Conservation (phyloP, 345 rosid species). For the Dovyalis caffra region DNA sequence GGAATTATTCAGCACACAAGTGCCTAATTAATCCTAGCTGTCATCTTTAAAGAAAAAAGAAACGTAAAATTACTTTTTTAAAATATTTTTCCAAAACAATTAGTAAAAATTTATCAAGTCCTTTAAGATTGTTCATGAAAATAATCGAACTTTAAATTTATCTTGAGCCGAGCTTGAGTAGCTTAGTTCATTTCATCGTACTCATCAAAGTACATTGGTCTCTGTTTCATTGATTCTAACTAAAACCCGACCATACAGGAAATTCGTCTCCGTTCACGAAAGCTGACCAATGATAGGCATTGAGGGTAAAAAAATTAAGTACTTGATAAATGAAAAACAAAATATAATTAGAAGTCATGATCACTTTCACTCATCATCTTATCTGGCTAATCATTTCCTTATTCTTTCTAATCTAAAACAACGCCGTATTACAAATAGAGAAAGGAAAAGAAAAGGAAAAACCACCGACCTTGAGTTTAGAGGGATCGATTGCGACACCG, state of each 20-base stretch:
- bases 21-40: no score
- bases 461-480: constrained; percentile 60
- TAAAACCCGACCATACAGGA: neutral
- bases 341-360: neutral
- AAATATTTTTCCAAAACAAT: no score
- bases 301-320: neutral
- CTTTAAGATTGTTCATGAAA: no score
- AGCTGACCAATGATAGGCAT: neutral
- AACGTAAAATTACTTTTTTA: no score
- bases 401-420: neutral
- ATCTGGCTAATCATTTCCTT: neutral
- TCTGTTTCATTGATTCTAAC: neutral
- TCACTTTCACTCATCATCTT: neutral
- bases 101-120: no score
- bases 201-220: neutral
- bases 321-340: no score
- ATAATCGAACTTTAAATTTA: no score
- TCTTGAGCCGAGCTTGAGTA: no score
- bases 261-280: neutral
- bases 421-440: neutral
- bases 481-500: constrained; percentile 38
- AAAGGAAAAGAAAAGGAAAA: neutral
- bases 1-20: no score
- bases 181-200: neutral
- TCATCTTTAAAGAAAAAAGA: no score